Evolutionary conservation across 495 filamentous ascomycete genomes (phyloP), one percentile per base, ranked within the genome.

Genomic region (Evernia prunastri): DNA sequence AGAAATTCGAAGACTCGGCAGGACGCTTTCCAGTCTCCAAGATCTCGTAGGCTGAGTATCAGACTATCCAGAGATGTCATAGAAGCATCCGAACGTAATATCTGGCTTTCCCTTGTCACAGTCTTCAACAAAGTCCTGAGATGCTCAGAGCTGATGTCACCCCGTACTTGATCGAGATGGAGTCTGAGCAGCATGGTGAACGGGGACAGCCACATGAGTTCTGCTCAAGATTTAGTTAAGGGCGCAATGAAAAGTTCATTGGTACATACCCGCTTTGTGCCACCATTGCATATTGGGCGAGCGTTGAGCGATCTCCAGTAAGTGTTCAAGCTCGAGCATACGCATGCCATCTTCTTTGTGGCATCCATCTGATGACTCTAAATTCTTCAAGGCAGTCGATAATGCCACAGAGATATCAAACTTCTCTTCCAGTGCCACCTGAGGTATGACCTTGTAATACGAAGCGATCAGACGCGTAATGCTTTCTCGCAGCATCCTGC

Each of bases 201-300:
- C 4, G 86, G 87, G 23, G 87, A 88, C n/a, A 83, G 70, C 7
- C 71, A 64, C 45, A 79, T 68, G 17, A 63, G 39, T 58, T 74
- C 75, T 74, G 31, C 7, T 45, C 29, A 18, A 35, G n/a, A 42
- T 35, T 18, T 73, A 60, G 71, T 68, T 23, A 58, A 56, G 40
- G 35, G 37, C 11, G 17, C 23, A 39, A 17, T n/a, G 43, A 11
- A 4, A 27, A 15, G 15, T 51, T 6, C 5, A 12, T 45, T 29
- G 9, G 23, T 27, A 67, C 75, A 63, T 74, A 81, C 83, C 82
- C 66, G 80, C 77, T 65, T 87, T 85, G 60, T 86, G 80, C 78
- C 83, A 94, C 92, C 92, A 97, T 49, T 87, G 86, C 82, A 95
- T 88, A 20, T 84, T 84, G 20, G 89, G 84, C 15, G 90, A 93